Evolutionary conservation across 2,329 filamentous ascomycete genomes (phyloP).

Genomic region (Pseudogymnoascus sp.): DNA sequence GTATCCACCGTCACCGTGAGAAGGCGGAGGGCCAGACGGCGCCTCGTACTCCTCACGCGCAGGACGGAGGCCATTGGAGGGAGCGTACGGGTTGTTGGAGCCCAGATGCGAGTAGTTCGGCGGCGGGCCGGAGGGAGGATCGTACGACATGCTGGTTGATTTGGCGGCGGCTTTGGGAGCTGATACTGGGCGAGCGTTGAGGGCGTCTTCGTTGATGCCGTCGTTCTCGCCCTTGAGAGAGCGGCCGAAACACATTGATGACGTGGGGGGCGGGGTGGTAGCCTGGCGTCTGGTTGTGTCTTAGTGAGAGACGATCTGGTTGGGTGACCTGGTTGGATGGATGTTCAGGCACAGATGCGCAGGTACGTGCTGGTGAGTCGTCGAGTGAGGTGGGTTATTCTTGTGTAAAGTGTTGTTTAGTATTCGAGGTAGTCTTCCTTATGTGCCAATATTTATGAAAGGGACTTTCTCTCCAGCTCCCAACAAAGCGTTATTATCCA

Average conservation of each 20-base stretch:
- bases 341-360: background rate
- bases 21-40: background rate
- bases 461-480: background rate
- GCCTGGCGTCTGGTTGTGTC: background rate
- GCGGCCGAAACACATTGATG: background rate
- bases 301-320: background rate
- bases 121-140: background rate
- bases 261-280: background rate
- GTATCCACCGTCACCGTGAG: constrained; percentile 16
- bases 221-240: background rate
- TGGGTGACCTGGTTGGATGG: background rate
- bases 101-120: background rate
- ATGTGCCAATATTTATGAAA: background rate
- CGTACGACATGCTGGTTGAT: background rate
- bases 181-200: background rate
- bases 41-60: background rate
- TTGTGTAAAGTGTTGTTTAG: background rate
- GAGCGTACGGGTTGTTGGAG: background rate
- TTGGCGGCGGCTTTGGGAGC: background rate
- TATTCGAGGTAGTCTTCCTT: background rate
- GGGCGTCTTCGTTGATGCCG: background rate
- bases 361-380: background rate
- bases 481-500: background rate
- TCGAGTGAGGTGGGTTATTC: background rate
- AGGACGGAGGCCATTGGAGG: background rate